Evolutionary conservation across 768 basidiomycete genomes (phyloP), one percentile per base, ranked within the genome.

Genomic region (Auricularia sp.): DNA sequence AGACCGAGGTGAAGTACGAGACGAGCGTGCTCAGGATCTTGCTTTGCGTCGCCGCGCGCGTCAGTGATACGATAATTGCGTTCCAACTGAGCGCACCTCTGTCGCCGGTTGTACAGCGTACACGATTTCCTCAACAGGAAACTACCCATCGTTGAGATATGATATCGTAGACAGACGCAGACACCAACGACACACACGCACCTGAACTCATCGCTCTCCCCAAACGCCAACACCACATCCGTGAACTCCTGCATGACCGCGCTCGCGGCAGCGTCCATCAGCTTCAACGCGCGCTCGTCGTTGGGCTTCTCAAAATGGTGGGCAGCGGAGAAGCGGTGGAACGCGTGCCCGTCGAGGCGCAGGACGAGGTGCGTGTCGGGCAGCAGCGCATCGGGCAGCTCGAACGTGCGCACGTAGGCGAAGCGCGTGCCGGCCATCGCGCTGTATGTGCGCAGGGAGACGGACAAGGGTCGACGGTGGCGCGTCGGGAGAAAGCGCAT

Each of bases 171-270:
- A 14, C 58, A 29, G 21, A 14, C 10, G 8, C 8, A 10, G 29
- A 34, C 61, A 63, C 54, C 36, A 61, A 5, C 47, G 36, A 4
- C 11, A 39, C 29, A 61, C 29, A 70, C 79, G 62, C 65, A 89
- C 95, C 94, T 97, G 76, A 86, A 98, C 76, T 99, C 97, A 73
- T 99, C 97, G 21, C 94, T 97, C 78, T 99, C 92, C 1, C 97
- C 97, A 72, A 95, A 98, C 0, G 82, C 97, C 21, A 97, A 80
- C 13, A 92, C 78, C 65, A 97, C 84, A 72, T 97, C 95, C 42
- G 84, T 82, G 71, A 89, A 88, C 71, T 89, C 86, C 36, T 85
- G 78, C 91, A 99, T 91, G 54, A 94, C 80, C 59, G 82, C 79
- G 68, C 78, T 80, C 0, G 97, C 97, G 1, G 94, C 93, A 64